Evolutionary conservation across 2,329 filamentous ascomycete genomes (phyloP).

Genomic region (Diaporthe sp.): DNA sequence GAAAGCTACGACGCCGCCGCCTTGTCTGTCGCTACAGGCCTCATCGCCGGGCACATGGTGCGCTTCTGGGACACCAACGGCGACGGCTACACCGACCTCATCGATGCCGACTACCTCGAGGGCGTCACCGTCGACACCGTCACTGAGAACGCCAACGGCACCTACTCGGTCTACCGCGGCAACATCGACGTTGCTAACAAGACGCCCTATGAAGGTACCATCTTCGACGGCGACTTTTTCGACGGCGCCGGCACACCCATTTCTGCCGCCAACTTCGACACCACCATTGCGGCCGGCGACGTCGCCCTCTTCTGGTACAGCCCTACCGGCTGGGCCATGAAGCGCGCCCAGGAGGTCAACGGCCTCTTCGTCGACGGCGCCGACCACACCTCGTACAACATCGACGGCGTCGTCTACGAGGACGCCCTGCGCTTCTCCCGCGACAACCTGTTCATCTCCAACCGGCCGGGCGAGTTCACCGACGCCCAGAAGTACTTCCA

Average conservation of each 20-base stretch:
- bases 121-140: neutral
- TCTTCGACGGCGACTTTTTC: neutral
- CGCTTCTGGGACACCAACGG: conserved; percentile 22
- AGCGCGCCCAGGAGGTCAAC: neutral
- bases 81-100: conserved; percentile 18
- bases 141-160: neutral
- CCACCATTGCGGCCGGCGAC: conserved; percentile 34
- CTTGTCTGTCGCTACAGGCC: neutral
- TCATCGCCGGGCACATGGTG: conserved; percentile 4
- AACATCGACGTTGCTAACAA: neutral
- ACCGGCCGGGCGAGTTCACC: conserved; percentile 20
- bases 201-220: neutral
- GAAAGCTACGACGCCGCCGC: conserved; percentile 1
- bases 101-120: conserved; percentile 13
- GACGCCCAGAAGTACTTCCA: conserved; percentile 13
- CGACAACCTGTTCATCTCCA: conserved; percentile 16
- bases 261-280: conserved; percentile 44
- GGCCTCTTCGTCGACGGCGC: neutral
- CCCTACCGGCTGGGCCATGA: neutral
- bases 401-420: neutral
- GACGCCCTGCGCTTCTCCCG: conserved; percentile 22
- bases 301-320: conserved; percentile 13
- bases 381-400: neutral
- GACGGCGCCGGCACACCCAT: neutral
- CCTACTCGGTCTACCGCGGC: neutral